phyloP scores from a whole-genome alignment of 2,329 filamentous ascomycete species.

The Aspergillus glaucus region DNA sequence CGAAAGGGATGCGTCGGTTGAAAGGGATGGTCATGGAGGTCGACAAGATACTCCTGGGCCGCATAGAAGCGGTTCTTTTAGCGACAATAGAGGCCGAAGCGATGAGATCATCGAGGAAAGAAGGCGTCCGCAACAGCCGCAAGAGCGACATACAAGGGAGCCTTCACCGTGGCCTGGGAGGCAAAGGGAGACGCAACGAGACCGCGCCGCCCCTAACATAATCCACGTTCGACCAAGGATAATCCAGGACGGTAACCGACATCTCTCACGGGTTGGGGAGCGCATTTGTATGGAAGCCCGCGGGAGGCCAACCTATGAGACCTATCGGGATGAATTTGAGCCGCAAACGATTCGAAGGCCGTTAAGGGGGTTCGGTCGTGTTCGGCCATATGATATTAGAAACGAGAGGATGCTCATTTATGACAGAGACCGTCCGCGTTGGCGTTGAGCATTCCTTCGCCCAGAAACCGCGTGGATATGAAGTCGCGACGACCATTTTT shows the following conservation, averaged over 20 bases:
- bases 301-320: slow-evolving; percentile 6
- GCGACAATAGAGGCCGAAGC: neutral
- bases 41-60: neutral
- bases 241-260: slow-evolving; percentile 20
- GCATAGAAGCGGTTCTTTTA: neutral
- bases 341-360: slow-evolving; percentile 2
- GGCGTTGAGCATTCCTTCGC: neutral
- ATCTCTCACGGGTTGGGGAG: slow-evolving; percentile 13
- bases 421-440: neutral
- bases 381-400: slow-evolving; percentile 1
- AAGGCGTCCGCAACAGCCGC: neutral
- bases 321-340: slow-evolving; percentile 3
- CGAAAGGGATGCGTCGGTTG: neutral
- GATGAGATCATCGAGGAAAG: neutral
- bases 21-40: neutral
- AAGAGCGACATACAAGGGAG: neutral
- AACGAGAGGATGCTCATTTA: slow-evolving; percentile 1
- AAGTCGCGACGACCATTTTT: no score
- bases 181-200: neutral
- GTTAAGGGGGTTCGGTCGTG: slow-evolving; percentile 5
- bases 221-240: slow-evolving; percentile 13
- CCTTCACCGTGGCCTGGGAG: neutral
- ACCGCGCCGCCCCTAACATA: neutral
- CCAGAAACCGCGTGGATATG: no score
- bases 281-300: slow-evolving; percentile 12